phyloP scores from a whole-genome alignment of 768 basidiomycete genomes.

The Infundibulicybe gibba region DNA sequence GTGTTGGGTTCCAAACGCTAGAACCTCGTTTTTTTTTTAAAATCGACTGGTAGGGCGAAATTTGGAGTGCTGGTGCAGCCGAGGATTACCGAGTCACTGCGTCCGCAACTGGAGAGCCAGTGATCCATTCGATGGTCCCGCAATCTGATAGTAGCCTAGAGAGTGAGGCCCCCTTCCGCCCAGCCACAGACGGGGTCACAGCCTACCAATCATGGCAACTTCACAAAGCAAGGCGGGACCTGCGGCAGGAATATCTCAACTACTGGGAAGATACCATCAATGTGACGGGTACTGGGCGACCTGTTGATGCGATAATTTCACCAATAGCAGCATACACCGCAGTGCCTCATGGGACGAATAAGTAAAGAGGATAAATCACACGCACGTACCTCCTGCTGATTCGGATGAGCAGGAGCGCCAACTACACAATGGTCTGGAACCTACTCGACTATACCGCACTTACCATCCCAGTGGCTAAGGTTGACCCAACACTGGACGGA shows the following conservation, averaged over 20 bases:
- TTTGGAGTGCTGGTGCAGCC: slow-evolving; percentile 43
- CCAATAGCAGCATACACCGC: slow-evolving; percentile 61
- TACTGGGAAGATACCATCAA: slow-evolving; percentile 54
- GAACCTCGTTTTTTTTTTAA: neutral
- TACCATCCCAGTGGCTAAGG: slow-evolving; percentile 60
- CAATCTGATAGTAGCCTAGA: slow-evolving; percentile 15
- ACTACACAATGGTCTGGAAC: slow-evolving; percentile 67
- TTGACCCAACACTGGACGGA: slow-evolving; percentile 51
- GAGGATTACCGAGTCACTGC: slow-evolving; percentile 42
- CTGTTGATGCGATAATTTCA: slow-evolving; percentile 72
- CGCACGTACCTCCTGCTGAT: too few species aligned
- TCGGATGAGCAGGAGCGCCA: slow-evolving; percentile 28
- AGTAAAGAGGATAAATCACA: slow-evolving; percentile 21
- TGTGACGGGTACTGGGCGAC: slow-evolving; percentile 62
- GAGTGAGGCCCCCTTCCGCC: neutral
- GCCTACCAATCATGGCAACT: slow-evolving; percentile 69
- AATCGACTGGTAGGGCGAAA: slow-evolving; percentile 20
- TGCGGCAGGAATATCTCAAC: slow-evolving; percentile 57
- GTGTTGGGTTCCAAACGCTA: slow-evolving; percentile 10
- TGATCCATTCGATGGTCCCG: slow-evolving; percentile 44
- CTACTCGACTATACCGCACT: slow-evolving; percentile 61
- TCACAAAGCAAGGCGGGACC: slow-evolving; percentile 44
- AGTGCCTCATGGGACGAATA: slow-evolving; percentile 57
- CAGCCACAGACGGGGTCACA: slow-evolving; percentile 21
- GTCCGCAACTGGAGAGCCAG: slow-evolving; percentile 47